Base-by-base conservation (phyloP, 73 alveolate genomes). In the Blepharisma stoltei region DNA sequence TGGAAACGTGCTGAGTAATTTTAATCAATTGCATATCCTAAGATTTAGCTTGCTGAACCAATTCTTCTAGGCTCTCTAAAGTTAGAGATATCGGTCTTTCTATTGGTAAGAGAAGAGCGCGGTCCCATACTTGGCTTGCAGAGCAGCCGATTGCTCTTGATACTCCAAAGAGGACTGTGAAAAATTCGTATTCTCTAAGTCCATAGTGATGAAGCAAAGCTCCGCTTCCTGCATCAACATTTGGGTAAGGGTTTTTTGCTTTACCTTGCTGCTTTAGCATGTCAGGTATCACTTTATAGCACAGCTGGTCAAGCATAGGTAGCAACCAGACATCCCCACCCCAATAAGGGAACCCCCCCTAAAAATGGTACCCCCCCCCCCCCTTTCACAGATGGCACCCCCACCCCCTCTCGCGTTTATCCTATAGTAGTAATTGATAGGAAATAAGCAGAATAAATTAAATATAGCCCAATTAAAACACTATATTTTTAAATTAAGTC, bases 161-260 rank as follows among this genome's bases (percentile, higher is more conserved):
- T 20, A 92, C 93, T 47, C 95, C 98, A 83, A 92, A 92, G n/a
- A 92, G 78, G 0, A 92, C 96, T 4, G 98, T 89, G 85, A 90
- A 92, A 79, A 55, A 92, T 67, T 92, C 93, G 76, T 69, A 81
- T 70, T 90, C 86, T 38, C 79, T 81, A n/a, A 92, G 67, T 6
- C 95, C 98, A 79, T 78, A 92, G 81, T 89, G 92, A 89, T 82
- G 78, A 37, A 92, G 78, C 45, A 92, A 88, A 37, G 88, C 95
- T 48, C 96, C 98, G 14, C 95, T 87, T 25, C 83, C 91, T 14
- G 95, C 95, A 81, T 92, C 98, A 11, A 90, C 96, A 73, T 92
- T 92, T 50, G 98, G 98, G 88, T 85, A 92, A 49, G 98, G 98
- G 78, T 90, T 90, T 9, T 70, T 71, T 20, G 88, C 84, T 67